Evolutionary conservation across 108 stramenopile genomes (phyloP), one percentile per base, ranked within the genome.

Genomic region (Cyclotella distinguenda): DNA sequence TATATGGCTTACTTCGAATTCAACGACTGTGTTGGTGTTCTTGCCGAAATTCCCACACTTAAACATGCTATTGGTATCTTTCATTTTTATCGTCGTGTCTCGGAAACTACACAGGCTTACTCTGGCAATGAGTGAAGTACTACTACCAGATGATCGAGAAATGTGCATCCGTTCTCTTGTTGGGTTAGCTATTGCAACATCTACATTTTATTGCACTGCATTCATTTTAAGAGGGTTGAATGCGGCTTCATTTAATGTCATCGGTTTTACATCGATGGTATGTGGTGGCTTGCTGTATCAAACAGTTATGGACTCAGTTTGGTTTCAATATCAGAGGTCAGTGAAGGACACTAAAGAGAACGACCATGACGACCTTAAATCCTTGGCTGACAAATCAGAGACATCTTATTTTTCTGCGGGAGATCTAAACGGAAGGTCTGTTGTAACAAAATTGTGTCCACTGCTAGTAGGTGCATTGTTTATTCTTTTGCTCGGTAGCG

Each of bases 1-100:
- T 68, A 81, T 98, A 36, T 97, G 96, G 96, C 74, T 99, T 19
- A 96, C 88, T 6, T 87, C 87, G 19, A 83, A 94, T 70, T 87
- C 88, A 54, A 89, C 88, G 70, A 88, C 77, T 27, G 71, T 91
- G 12, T 62, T 94, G 27, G 85, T 83, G 10, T 71, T 94, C 13
- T 21, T 91, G 32, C 90, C 93, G 4, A 85, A 85, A 7, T 91
- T 84, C 80, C 93, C 90, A 15, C 87, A 86, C 30, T 59, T 87
- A 28, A 94, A 94, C 50, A 76, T 91, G 60, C 53, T 84, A 55
- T 30, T 91, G 38, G 90, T 91, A 33, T 83, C 87, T 6, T 33
- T 81, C 42, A 63, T 89, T 30, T 91, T 86, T 59, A 78, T 88
- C 27, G 21, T 70, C 0, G 18, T 85, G 26, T 78, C 75, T 58